Evolutionary conservation across 345 rosid species (phyloP).

Genomic region (Conringia planisiliqua): DNA sequence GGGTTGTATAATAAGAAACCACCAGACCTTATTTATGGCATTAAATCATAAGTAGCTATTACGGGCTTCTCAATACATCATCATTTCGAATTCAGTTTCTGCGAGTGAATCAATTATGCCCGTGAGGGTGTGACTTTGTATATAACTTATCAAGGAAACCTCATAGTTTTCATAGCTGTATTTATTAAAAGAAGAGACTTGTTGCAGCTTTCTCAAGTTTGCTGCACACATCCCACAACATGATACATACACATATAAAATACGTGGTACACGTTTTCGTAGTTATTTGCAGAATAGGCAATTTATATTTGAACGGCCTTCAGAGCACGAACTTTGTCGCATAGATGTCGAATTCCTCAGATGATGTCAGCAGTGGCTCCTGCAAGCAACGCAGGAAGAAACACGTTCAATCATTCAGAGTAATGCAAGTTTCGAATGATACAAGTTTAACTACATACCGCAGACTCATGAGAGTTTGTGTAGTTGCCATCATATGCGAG

Average conservation of each 20-base stretch:
- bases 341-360: slow-evolving; percentile 52
- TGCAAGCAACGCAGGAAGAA: slow-evolving; percentile 33
- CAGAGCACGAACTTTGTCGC: slow-evolving; percentile 46
- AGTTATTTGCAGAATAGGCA: slow-evolving; percentile 6
- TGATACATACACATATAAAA: background rate
- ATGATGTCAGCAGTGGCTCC: slow-evolving; percentile 71
- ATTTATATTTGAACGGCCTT: background rate
- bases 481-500: slow-evolving; percentile 23
- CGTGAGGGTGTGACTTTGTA: background rate
- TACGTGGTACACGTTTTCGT: background rate
- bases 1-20: background rate
- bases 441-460: slow-evolving; percentile 36
- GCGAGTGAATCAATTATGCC: background rate
- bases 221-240: background rate
- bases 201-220: slow-evolving; percentile 3
- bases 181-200: background rate
- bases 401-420: background rate
- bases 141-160: background rate
- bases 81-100: background rate
- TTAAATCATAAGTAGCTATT: background rate
- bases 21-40: background rate
- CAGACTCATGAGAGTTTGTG: slow-evolving; percentile 25
- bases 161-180: slow-evolving; percentile 5
- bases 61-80: background rate
- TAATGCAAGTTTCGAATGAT: background rate